Evolutionary conservation across 2,329 filamentous ascomycete genomes (phyloP).

Genomic region (Drechmeria coniospora): DNA sequence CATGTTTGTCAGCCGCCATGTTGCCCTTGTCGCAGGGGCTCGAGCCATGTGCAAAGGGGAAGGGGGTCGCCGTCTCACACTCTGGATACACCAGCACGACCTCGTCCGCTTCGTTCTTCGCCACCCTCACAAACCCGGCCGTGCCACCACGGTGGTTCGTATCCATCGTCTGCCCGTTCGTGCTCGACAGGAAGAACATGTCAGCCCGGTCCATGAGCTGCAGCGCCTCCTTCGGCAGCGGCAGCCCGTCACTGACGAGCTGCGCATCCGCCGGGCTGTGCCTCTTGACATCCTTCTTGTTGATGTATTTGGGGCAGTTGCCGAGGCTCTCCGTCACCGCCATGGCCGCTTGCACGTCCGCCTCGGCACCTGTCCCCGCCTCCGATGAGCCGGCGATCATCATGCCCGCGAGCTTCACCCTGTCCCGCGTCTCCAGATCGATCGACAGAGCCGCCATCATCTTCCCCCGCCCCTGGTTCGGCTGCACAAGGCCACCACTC

Average conservation of each 20-base stretch:
- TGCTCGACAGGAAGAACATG: conserved; percentile 63
- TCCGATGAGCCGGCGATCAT: conserved; percentile 42
- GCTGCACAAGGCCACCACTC: conserved; percentile 18
- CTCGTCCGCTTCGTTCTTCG: conserved; percentile 34
- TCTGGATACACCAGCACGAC: conserved; percentile 59
- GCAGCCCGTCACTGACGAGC: conserved; percentile 26
- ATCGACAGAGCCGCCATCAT: conserved; percentile 39
- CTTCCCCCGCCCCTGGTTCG: conserved; percentile 23
- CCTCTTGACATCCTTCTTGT: conserved; percentile 49
- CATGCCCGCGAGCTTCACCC: conserved; percentile 59
- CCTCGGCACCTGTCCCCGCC: conserved; percentile 20
- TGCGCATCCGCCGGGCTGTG: conserved; percentile 25
- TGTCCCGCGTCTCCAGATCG: conserved; percentile 35
- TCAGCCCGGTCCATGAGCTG: conserved; percentile 49
- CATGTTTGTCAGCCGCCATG: neutral
- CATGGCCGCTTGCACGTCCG: conserved; percentile 41
- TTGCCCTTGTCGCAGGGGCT: no score
- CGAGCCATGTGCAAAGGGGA: neutral
- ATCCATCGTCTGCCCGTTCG: conserved; percentile 57
- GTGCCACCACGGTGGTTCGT: conserved; percentile 68
- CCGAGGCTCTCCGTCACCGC: conserved; percentile 58
- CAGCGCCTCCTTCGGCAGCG: conserved; percentile 37
- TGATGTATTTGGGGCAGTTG: conserved; percentile 81
- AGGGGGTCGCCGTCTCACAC: conserved; percentile 24
- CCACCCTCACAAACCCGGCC: conserved; percentile 56